phyloP scores from a whole-genome alignment of 768 basidiomycete genomes.

The Tricholomella constricta region DNA sequence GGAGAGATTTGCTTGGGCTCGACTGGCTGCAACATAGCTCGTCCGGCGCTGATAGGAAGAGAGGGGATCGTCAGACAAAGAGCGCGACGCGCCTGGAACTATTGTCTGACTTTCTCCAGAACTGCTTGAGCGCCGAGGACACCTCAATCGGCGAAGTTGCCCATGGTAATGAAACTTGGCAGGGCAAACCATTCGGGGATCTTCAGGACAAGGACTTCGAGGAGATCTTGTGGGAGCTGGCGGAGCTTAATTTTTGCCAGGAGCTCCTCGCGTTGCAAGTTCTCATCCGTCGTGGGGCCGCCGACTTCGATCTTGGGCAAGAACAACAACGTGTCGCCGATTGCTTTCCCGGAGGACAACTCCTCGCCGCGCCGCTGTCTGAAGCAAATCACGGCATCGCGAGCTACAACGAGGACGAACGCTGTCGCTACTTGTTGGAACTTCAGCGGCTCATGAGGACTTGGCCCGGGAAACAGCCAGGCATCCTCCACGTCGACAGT shows the following conservation, averaged over 20 bases:
- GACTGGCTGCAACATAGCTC: not conserved
- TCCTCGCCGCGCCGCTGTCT: not conserved
- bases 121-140: not conserved
- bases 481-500: not conserved
- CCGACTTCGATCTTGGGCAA: too few species aligned
- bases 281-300: too few species aligned
- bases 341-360: too few species aligned
- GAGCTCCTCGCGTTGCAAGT: too few species aligned
- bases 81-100: not conserved
- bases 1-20: too few species aligned
- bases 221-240: too few species aligned
- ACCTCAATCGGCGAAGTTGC: not conserved
- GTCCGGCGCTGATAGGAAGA: not conserved
- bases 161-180: too few species aligned
- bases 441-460: slow-evolving; percentile 1
- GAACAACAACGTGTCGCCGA: too few species aligned
- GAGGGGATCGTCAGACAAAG: not conserved
- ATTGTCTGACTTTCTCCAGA: too few species aligned
- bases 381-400: slow-evolving; percentile 13
- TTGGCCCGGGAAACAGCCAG: slow-evolving; percentile 2
- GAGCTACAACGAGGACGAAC: not conserved
- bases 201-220: slow-evolving; percentile 1
- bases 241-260: too few species aligned
- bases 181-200: too few species aligned
- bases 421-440: too few species aligned